A percentile compares a stretch with the other conserved stretches of the same genome.
These are phyloP conservation scores for Russula olivacea DNA, from an alignment of 768 basidiomycete species.

Conservation along the genomic window DNA sequence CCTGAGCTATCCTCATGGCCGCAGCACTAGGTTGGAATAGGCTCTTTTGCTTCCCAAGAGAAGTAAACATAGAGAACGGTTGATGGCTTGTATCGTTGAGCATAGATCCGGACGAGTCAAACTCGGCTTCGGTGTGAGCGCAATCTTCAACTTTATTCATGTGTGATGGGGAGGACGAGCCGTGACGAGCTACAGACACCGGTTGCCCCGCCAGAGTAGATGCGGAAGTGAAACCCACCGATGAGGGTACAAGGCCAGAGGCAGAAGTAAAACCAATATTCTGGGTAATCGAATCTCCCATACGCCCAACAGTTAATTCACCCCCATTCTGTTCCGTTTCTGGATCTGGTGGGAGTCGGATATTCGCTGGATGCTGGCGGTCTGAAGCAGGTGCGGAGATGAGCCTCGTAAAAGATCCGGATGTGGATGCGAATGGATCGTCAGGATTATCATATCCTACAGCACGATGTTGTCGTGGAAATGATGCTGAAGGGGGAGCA, in stretches of 20 bases:
- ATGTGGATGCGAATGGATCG: slow-evolving; percentile 18
- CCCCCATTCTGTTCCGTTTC: background rate
- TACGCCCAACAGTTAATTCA: background rate
- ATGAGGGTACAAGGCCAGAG: slow-evolving; percentile 5
- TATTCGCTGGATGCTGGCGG: background rate
- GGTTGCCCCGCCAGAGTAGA: slow-evolving; percentile 1
- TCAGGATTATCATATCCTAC: background rate
- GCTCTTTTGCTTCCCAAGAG: slow-evolving; percentile 17
- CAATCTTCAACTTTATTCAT: background rate
- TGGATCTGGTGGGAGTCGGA: background rate
- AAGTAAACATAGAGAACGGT: slow-evolving; percentile 9
- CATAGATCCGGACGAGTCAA: background rate
- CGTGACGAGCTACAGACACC: background rate
- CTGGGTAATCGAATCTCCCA: background rate
- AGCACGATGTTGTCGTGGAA: background rate
- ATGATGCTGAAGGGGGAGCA: background rate
- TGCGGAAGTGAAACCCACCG: slow-evolving; percentile 4
- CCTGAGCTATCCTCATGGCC: slow-evolving; percentile 12
- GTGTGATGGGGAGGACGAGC: background rate
- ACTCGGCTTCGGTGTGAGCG: background rate
- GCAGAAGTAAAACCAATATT: slow-evolving; percentile 12
- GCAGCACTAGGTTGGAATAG: slow-evolving; percentile 13
- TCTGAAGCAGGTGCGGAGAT: background rate
- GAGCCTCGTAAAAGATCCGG: background rate
- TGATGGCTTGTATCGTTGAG: background rate